Evolutionary conservation across 2,329 filamentous ascomycete species (phyloP), one percentile per base, ranked within the genome.

Genomic region (Parasarocladium wereldwijsianum): DNA sequence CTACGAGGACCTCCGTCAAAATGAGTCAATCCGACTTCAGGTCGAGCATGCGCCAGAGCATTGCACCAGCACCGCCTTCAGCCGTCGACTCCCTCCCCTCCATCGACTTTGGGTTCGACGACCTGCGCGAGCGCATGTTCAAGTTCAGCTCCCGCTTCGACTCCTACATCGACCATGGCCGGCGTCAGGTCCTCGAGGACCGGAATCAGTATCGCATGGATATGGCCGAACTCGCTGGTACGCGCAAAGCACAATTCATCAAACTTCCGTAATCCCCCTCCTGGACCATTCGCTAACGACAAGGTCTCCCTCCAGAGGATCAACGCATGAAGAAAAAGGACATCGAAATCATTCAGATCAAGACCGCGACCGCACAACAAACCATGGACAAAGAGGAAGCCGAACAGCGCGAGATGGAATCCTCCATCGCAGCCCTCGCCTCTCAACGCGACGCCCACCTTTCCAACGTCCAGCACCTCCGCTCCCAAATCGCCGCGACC

Each of bases 51-150:
- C 63, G 72, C 42, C 69, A 68, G 39, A 66, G 70, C 11, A 56
- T 70, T 38, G 62, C 67, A 17, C 62, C 71, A 23, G 58, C 62
- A 26, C 70, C 63, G 24, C 68, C 73, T 10, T 80, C 76, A 6
- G 72, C 82, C 58, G 77, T 76, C 24, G 79, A 85, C 50, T 72
- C 73, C 29, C 71, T 98, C 7, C 90, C 90, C 20, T 82, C 69
- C 50, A 81, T 93, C 53, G 85, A 93, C 55, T 96, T 98, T 52
- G 85, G 85, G 34, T 96, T 96, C 53, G 86, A 96, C 44, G 84
- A 94, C 42, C 58, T 98, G 48, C 86, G 87, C 55, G 84, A 87
- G 46, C 81, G 85, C 55, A 96, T 98, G 90, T 70, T 77, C 32
- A 83, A 81, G 38, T 98, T 98, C 51, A 94, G 81, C 0, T 68